Evolutionary conservation across 768 basidiomycete species (phyloP).

Genomic region (Pleurotus salmoneostramineus): DNA sequence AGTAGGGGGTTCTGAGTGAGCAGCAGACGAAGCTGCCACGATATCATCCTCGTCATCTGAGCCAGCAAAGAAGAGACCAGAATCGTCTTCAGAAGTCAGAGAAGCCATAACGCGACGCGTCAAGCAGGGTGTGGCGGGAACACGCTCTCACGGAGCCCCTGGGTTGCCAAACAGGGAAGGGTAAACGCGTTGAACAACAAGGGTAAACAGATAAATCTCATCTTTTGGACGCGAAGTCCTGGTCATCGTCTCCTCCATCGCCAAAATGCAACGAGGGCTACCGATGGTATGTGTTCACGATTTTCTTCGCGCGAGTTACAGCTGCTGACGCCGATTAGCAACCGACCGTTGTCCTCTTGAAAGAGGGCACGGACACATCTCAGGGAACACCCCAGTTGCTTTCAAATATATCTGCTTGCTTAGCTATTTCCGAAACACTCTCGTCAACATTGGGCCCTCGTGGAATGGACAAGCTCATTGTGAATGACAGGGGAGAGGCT

Average conservation of each 20-base stretch:
- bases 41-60: conserved; percentile 48
- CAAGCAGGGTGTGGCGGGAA: no score
- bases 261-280: conserved; percentile 81
- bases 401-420: conserved; percentile 95
- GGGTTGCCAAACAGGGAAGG: conserved; percentile 17
- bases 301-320: neutral
- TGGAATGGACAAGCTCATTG: conserved; percentile 99
- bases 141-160: no score
- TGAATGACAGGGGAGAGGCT: conserved; percentile 88
- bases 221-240: conserved; percentile 14
- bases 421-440: conserved; percentile 88
- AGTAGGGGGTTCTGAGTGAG: conserved; percentile 6
- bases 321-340: conserved; percentile 50
- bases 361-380: conserved; percentile 94
- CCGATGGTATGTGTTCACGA: conserved; percentile 53
- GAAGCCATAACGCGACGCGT: neutral
- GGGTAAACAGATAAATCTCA: conserved; percentile 27
- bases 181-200: conserved; percentile 35
- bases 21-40: conserved; percentile 14
- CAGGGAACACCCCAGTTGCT: conserved; percentile 91
- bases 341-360: conserved; percentile 95
- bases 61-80: conserved; percentile 54
- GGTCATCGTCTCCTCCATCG: conserved; percentile 13
- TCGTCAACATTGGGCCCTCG: conserved; percentile 95
- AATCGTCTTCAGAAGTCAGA: conserved; percentile 20